Conservation (phyloP, 805 yeast genomes). For the Candida namnaoensis region DNA sequence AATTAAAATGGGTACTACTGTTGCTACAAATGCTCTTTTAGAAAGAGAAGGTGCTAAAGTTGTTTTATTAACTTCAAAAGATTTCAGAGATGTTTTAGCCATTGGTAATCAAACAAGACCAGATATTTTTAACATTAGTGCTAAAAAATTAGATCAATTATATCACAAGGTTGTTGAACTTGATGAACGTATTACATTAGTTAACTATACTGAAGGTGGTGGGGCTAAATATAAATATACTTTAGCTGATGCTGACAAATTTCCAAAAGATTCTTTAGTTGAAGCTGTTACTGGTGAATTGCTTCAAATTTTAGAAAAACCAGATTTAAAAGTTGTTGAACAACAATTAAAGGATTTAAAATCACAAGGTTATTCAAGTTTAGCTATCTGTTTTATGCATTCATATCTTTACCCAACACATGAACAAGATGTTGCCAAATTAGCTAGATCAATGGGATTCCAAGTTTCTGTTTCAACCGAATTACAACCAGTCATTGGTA, state of each 20-base stretch:
- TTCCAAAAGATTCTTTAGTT: slow-evolving; percentile 14
- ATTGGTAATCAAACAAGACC: slow-evolving; percentile 43
- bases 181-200: slow-evolving; percentile 49
- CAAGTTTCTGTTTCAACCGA: slow-evolving; percentile 23
- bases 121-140: slow-evolving; percentile 33
- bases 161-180: slow-evolving; percentile 32
- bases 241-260: slow-evolving; percentile 27
- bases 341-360: slow-evolving; percentile 8
- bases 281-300: slow-evolving; percentile 36
- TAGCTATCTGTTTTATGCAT: slow-evolving; percentile 19
- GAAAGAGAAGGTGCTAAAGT: slow-evolving; percentile 38
- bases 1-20: slow-evolving; percentile 37
- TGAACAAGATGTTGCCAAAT: slow-evolving; percentile 22
- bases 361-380: slow-evolving; percentile 11
- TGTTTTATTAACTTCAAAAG: slow-evolving; percentile 33
- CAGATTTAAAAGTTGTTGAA: slow-evolving; percentile 12
- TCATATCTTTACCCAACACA: slow-evolving; percentile 22
- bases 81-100: slow-evolving; percentile 34
- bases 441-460: slow-evolving; percentile 37
- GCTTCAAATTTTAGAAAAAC: slow-evolving; percentile 20
- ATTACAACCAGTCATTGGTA: slow-evolving; percentile 22
- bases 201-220: slow-evolving; percentile 40
- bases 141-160: slow-evolving; percentile 31
- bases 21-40: slow-evolving; percentile 39
- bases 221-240: slow-evolving; percentile 21